Conservation (phyloP, 2,329 filamentous ascomycete species). For the Coniochaeta sp. region DNA sequence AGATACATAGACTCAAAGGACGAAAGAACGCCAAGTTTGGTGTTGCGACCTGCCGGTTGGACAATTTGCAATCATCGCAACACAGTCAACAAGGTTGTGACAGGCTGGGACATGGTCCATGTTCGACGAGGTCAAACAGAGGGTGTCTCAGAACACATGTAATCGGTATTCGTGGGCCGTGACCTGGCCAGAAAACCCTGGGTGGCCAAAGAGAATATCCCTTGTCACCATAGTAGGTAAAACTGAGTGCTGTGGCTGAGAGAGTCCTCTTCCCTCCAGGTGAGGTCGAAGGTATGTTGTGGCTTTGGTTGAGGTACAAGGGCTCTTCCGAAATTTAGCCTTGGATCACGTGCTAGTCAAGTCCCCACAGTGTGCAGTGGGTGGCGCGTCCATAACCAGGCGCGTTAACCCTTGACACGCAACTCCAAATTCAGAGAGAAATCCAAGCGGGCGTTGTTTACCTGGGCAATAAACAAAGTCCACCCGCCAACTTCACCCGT, state of each 20-base stretch:
- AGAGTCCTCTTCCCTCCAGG: no score
- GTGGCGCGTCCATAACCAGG: not conserved
- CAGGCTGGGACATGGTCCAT: not conserved
- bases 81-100: constrained; percentile 2
- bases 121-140: constrained; percentile 1
- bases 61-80: not conserved
- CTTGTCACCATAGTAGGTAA: no score
- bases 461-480: not conserved
- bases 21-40: not conserved
- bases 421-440: not conserved
- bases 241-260: no score
- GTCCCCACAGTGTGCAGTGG: not conserved
- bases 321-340: no score
- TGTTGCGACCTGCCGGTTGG: not conserved
- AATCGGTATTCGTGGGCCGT: not conserved
- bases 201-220: no score
- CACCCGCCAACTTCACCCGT: not conserved
- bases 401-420: not conserved
- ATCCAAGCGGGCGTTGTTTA: not conserved
- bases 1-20: not conserved
- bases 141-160: not conserved
- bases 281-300: no score
- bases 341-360: not conserved
- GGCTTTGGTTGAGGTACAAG: no score
- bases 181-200: not conserved